Evolutionary conservation across 164 flowering plant species (phyloP).

Genomic region (Taxillus chinensis): DNA sequence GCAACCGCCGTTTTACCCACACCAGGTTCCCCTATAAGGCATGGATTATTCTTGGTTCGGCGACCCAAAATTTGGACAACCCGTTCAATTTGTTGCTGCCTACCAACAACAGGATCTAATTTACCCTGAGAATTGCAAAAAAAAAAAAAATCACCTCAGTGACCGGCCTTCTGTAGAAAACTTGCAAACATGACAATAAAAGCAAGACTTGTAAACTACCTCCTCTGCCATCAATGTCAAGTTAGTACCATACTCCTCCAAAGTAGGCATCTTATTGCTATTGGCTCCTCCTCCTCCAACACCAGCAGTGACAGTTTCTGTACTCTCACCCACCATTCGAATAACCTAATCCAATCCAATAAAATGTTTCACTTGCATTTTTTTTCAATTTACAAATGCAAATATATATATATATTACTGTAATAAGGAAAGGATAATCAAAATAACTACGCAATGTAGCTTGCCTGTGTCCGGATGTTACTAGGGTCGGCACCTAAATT

Average conservation of each 20-base stretch:
- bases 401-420: too few species aligned
- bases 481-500: slow-evolving; percentile 87
- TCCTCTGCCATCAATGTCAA: slow-evolving; percentile 91
- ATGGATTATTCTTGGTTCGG: slow-evolving; percentile 23
- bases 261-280: slow-evolving; percentile 73
- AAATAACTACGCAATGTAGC: slow-evolving; percentile 1
- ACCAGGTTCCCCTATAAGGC: slow-evolving; percentile 26
- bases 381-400: too few species aligned
- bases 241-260: slow-evolving; percentile 82
- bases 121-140: slow-evolving; percentile 5
- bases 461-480: slow-evolving; percentile 88
- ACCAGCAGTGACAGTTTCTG: slow-evolving; percentile 55
- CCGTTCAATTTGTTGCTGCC: slow-evolving; percentile 10
- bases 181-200: background rate
- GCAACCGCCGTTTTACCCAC: slow-evolving; percentile 26
- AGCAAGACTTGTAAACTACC: slow-evolving; percentile 24
- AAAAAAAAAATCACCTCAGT: background rate
- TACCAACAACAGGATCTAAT: slow-evolving; percentile 12
- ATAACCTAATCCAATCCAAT: slow-evolving; percentile 44
- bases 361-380: background rate
- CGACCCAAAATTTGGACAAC: slow-evolving; percentile 6
- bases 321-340: slow-evolving; percentile 82
- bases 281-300: slow-evolving; percentile 69
- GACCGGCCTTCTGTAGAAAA: background rate
- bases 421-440: background rate